A percentile compares a stretch with the other conserved stretches of the same genome.
These are phyloP conservation scores for Fusarium globosum DNA, from an alignment of 2,329 filamentous ascomycete genomes.

Conservation along the genomic window DNA sequence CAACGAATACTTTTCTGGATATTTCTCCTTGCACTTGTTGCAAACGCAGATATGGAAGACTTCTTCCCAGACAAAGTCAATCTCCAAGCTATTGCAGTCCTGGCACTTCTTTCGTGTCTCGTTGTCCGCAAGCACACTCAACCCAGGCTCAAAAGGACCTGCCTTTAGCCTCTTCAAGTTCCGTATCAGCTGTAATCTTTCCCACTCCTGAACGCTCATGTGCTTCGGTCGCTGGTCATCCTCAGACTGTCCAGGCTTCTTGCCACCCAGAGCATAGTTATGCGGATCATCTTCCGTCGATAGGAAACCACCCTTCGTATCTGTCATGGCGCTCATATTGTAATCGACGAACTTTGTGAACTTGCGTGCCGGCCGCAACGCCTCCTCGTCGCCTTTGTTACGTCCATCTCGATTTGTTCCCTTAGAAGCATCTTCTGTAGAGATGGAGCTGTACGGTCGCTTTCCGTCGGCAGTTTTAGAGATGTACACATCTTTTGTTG, in stretches of 20 bases:
- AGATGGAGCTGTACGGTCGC: conserved; percentile 74
- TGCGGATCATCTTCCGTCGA: conserved; percentile 91
- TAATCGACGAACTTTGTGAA: conserved; percentile 97
- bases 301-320: conserved; percentile 96
- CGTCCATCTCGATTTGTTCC: conserved; percentile 77
- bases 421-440: conserved; percentile 56
- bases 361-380: conserved; percentile 81
- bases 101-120: conserved; percentile 78
- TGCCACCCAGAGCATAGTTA: conserved; percentile 75
- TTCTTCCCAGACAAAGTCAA: conserved; percentile 96
- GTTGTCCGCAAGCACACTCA: conserved; percentile 77
- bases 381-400: conserved; percentile 57
- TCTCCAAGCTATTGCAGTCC: conserved; percentile 86
- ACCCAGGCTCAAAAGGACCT: conserved; percentile 87
- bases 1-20: conserved; percentile 91
- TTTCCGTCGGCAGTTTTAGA: conserved; percentile 66
- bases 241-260: conserved; percentile 50
- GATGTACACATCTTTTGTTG: conserved; percentile 71
- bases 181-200: conserved; percentile 79
- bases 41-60: conserved; percentile 82
- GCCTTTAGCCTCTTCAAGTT: conserved; percentile 78
- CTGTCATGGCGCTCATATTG: conserved; percentile 97
- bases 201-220: conserved; percentile 94
- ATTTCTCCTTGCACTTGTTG: conserved; percentile 85
- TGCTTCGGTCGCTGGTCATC: conserved; percentile 77